Evolutionary conservation across 305 asterid species (phyloP).

Genomic region (Fraxinus ornus): DNA sequence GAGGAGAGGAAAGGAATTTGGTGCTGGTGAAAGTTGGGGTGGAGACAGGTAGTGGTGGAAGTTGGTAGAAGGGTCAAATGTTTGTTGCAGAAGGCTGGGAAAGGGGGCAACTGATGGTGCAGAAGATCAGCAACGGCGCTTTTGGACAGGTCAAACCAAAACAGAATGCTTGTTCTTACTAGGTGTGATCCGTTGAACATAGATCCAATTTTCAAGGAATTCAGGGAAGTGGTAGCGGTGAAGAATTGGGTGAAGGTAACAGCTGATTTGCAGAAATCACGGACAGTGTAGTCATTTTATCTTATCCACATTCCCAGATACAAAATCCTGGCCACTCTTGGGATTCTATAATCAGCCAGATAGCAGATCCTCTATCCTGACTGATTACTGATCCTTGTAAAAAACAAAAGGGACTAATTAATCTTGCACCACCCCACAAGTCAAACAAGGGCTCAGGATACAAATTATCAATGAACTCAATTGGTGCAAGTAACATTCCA

Average conservation of each 20-base stretch:
- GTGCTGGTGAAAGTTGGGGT: not conserved
- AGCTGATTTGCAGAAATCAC: not conserved
- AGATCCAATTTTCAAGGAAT: not conserved
- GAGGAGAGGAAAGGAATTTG: not conserved
- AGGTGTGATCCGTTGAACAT: too few relatives aligned
- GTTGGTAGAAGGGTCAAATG: not conserved
- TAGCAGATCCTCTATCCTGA: not conserved
- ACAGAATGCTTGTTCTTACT: too few relatives aligned
- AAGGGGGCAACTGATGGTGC: not conserved
- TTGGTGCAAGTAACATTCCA: not conserved
- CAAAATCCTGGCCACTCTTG: not conserved
- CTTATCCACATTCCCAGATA: not conserved
- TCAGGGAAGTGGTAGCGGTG: not conserved
- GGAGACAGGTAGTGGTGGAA: not conserved
- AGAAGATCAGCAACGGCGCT: not conserved
- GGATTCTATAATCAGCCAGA: not conserved
- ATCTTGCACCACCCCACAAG: not conserved
- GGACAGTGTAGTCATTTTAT: not conserved
- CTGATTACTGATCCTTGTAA: not conserved
- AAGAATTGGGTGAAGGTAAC: not conserved
- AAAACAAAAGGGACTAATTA: too few relatives aligned
- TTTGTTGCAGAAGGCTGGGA: not conserved
- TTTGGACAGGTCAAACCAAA: too few relatives aligned
- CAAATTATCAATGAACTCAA: not conserved
- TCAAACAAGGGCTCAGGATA: not conserved